These are phyloP conservation scores for Raphanus hybrid DNA, from an alignment of 441 rosid genomes.

Conservation along the genomic window DNA sequence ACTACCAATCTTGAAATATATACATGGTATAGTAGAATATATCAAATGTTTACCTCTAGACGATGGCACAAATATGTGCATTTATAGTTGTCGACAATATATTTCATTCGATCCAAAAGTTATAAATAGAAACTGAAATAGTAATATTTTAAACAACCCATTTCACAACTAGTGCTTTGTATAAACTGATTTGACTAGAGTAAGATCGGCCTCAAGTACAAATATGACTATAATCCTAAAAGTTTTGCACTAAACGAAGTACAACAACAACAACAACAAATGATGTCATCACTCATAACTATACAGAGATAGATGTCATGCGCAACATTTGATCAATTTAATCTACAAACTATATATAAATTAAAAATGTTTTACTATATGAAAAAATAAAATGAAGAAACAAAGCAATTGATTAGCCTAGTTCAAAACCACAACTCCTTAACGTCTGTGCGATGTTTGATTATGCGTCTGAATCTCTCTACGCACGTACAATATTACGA, in stretches of 20 bases:
- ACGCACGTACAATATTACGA: not conserved
- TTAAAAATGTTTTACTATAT: conserved; percentile 6
- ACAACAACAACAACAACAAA: not conserved
- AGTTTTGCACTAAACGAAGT: not conserved
- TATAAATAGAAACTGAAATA: not conserved
- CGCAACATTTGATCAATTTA: conserved; percentile 10
- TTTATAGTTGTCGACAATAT: not conserved
- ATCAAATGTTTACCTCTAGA: not conserved
- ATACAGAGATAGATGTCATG: conserved; percentile 17
- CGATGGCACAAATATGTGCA: not conserved
- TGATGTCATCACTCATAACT: conserved; percentile 11
- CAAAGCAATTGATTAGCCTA: conserved; percentile 25
- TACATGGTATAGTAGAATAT: not conserved
- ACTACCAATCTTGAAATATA: not conserved
- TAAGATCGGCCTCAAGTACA: conserved; percentile 8
- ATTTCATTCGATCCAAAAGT: not conserved
- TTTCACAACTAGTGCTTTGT: not conserved
- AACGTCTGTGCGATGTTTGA: conserved; percentile 39
- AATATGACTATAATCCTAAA: conserved; percentile 1
- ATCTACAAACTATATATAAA: conserved; percentile 5
- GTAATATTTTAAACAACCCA: not conserved
- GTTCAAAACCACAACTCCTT: conserved; percentile 34
- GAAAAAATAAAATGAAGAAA: not conserved
- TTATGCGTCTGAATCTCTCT: conserved; percentile 28
- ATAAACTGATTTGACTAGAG: not conserved